A percentile compares a stretch with the other conserved stretches of the same genome.
Evolutionary conservation across 768 basidiomycete species (phyloP).

Genomic region (Termitomyces sp.): DNA sequence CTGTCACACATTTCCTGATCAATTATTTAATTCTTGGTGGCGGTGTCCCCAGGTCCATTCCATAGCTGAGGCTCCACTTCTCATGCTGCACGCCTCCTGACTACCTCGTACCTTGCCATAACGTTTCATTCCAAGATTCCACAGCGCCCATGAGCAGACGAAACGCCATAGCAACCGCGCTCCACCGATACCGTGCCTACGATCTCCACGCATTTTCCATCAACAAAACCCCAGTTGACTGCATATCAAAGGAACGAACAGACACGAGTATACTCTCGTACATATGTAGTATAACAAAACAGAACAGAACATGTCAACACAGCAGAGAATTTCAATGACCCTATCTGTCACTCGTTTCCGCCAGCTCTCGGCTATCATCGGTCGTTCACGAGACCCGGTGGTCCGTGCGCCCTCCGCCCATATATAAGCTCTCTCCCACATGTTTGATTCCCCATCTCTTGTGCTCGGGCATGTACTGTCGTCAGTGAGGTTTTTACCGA

Average conservation of each 20-base stretch:
- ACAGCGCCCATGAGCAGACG: no score
- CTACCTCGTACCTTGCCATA: no score
- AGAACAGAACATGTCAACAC: no score
- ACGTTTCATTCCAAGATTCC: neutral
- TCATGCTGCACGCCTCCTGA: neutral
- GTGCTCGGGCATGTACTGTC: conserved; percentile 95
- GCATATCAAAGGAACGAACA: neutral
- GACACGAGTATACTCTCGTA: no score
- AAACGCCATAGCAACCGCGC: conserved; percentile 9
- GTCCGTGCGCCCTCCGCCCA: conserved; percentile 48
- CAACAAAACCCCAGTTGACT: neutral
- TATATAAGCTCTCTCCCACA: conserved; percentile 39
- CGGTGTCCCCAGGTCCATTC: neutral
- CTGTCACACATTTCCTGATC: conserved; percentile 7
- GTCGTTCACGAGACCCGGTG: conserved; percentile 25
- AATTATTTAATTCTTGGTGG: conserved; percentile 5
- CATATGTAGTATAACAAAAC: neutral
- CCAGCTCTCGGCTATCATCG: neutral
- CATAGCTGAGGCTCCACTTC: neutral
- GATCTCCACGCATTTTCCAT: no score
- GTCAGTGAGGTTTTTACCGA: conserved; percentile 96
- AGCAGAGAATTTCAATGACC: no score
- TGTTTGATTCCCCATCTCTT: conserved; percentile 59
- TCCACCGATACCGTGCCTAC: neutral
- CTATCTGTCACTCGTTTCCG: neutral